Conservation (phyloP, 139 green algal genomes). For the Chlorella sp. region DNA sequence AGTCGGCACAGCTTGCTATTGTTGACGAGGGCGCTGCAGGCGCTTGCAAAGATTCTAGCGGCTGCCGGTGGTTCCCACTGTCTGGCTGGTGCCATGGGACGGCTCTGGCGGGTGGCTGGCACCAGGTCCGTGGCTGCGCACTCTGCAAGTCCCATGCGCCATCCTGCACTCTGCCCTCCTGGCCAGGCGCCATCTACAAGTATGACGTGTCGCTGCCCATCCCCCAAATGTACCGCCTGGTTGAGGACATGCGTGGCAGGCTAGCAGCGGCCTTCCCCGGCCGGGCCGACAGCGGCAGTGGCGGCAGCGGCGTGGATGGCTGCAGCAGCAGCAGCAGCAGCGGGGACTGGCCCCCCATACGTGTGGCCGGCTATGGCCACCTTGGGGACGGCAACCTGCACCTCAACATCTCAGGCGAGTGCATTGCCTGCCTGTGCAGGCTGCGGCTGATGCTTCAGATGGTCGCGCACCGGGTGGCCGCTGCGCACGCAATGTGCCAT, state of each 20-base stretch:
- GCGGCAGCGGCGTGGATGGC: not conserved
- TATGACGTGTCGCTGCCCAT: constrained; percentile 47
- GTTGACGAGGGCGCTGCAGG: too few species aligned
- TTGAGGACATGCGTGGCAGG: constrained; percentile 75
- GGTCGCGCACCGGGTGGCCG: too few species aligned
- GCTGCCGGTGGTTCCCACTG: too few species aligned
- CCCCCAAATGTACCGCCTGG: constrained; percentile 79
- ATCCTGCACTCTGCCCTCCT: too few species aligned
- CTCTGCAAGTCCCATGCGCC: too few species aligned
- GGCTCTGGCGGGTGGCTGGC: too few species aligned
- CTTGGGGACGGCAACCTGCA: constrained; percentile 98
- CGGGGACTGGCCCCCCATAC: constrained; percentile 12
- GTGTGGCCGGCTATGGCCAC: constrained; percentile 94
- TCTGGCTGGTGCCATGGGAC: too few species aligned
- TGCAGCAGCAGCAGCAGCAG: not conserved
- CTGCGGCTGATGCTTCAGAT: too few species aligned
- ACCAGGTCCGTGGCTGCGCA: too few species aligned
- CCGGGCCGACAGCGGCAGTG: not conserved
- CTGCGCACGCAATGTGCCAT: too few species aligned
- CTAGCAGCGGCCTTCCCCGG: constrained; percentile 48
- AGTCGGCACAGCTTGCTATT: too few species aligned
- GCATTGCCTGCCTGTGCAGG: not conserved
- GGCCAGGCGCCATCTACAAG: constrained; percentile 89
- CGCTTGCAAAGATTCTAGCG: too few species aligned
- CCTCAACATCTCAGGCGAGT: constrained; percentile 84